A percentile compares a stretch with the other conserved stretches of the same genome.
These are phyloP conservation scores for Phialophora chinensis DNA, from an alignment of 2,329 filamentous ascomycete genomes.

Conservation along the genomic window DNA sequence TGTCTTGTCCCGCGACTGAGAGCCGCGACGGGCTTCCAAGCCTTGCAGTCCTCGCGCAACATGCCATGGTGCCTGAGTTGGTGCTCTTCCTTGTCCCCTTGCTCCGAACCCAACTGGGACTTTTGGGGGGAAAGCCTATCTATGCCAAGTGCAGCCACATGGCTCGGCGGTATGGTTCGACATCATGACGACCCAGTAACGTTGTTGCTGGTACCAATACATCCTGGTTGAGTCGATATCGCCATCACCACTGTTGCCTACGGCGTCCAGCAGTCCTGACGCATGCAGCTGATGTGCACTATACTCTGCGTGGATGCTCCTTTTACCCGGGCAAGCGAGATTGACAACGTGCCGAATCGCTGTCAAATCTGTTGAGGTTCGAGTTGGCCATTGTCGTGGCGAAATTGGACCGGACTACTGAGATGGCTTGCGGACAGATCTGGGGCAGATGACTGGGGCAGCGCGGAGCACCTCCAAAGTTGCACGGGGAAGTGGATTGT, in stretches of 20 bases:
- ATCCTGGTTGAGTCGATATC: slow-evolving; percentile 1
- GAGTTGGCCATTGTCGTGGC: not conserved
- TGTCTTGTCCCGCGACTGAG: not conserved
- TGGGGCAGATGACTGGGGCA: slow-evolving; percentile 28
- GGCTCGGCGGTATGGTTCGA: slow-evolving; percentile 15
- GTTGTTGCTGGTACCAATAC: not conserved
- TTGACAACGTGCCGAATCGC: not conserved
- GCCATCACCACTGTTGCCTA: slow-evolving; percentile 3
- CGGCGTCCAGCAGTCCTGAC: not conserved
- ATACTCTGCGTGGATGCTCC: slow-evolving; percentile 13
- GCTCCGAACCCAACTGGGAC: slow-evolving; percentile 6
- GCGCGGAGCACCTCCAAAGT: slow-evolving; percentile 20
- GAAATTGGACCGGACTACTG: not conserved
- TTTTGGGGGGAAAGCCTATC: slow-evolving; percentile 1
- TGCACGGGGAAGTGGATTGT: slow-evolving; percentile 24
- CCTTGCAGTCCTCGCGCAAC: not conserved
- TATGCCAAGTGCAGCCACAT: slow-evolving; percentile 26
- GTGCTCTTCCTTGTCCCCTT: slow-evolving; percentile 3
- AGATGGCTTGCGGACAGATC: slow-evolving; percentile 11
- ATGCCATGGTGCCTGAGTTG: not conserved
- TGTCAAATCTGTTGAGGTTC: slow-evolving; percentile 14
- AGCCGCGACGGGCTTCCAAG: not conserved
- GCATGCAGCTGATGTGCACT: not conserved
- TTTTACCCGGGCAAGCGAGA: slow-evolving; percentile 22
- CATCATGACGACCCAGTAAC: slow-evolving; percentile 7